Percentiles rank a stretch among this genome's conserved stretches.
These are phyloP conservation scores for Aspergillus leporis DNA, from an alignment of 495 filamentous ascomycete genomes.

Conservation along the genomic window DNA sequence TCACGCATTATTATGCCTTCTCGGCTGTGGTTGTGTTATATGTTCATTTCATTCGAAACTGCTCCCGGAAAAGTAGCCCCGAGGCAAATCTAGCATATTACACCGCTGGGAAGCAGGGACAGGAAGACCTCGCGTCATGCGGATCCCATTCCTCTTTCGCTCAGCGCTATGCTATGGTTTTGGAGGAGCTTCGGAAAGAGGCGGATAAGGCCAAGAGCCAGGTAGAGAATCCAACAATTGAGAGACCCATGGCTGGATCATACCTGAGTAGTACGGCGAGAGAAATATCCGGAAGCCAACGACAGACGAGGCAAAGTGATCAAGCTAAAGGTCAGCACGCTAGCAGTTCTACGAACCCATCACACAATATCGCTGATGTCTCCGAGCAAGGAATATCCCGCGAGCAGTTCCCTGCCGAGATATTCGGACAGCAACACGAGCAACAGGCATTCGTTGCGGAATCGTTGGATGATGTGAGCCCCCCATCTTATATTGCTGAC, in stretches of 20 bases:
- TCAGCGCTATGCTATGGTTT: slow-evolving; percentile 37
- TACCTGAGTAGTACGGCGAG: not conserved
- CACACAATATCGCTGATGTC: not conserved
- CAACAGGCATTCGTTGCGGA: slow-evolving; percentile 18
- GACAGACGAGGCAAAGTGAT: not conserved
- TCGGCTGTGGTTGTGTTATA: slow-evolving; percentile 29
- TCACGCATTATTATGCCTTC: slow-evolving; percentile 31
- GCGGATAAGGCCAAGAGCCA: slow-evolving; percentile 22
- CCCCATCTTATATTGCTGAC: slow-evolving; percentile 17
- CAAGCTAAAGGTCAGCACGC: not conserved
- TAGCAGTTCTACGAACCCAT: not conserved
- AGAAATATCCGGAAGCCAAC: not conserved
- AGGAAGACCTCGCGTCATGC: slow-evolving; percentile 22
- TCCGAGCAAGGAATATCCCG: too few relatives aligned
- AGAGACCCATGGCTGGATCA: not conserved
- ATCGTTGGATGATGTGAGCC: slow-evolving; percentile 16
- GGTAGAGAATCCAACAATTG: not conserved
- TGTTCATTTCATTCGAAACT: slow-evolving; percentile 23
- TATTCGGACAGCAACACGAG: not conserved
- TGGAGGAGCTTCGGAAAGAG: slow-evolving; percentile 46
- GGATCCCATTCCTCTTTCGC: slow-evolving; percentile 23
- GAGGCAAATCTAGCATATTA: slow-evolving; percentile 10
- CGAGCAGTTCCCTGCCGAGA: not conserved
- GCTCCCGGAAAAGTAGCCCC: not conserved
- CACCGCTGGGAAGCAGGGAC: slow-evolving; percentile 21